Conservation (phyloP, 805 yeast genomes). For the Starmerella riodocensis region DNA sequence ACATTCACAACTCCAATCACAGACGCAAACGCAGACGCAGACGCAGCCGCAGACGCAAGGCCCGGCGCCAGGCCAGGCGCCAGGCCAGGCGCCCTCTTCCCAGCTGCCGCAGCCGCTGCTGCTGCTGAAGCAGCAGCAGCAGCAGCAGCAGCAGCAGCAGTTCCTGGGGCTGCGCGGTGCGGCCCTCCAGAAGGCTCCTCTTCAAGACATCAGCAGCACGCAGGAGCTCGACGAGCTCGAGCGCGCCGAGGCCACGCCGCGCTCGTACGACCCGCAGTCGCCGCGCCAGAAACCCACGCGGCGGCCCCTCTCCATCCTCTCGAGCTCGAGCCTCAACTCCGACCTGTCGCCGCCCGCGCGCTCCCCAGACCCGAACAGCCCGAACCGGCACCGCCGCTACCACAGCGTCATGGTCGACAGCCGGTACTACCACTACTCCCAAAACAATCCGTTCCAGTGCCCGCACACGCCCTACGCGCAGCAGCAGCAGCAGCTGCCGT, state of each 20-base stretch:
- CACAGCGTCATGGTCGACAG: constrained; percentile 10
- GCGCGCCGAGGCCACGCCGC: constrained; percentile 12
- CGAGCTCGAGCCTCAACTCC: constrained; percentile 15
- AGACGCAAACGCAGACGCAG: too few species aligned
- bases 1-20: too few species aligned
- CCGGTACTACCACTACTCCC: not conserved
- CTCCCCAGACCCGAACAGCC: constrained; percentile 6
- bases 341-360: constrained; percentile 8
- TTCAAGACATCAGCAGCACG: not conserved
- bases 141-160: too few species aligned
- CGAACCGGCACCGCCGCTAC: constrained; percentile 13
- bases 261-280: constrained; percentile 5
- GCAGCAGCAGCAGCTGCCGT: not conserved
- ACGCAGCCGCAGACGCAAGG: too few species aligned
- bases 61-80: too few species aligned
- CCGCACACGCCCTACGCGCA: not conserved
- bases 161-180: too few species aligned
- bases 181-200: not conserved
- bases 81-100: too few species aligned
- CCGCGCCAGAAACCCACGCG: constrained; percentile 6
- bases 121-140: too few species aligned
- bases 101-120: too few species aligned
- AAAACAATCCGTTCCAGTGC: constrained; percentile 2
- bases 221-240: constrained; percentile 8
- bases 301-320: constrained; percentile 14